Conservation (phyloP, 179 eudicot genomes). For the Silene noctiflora region DNA sequence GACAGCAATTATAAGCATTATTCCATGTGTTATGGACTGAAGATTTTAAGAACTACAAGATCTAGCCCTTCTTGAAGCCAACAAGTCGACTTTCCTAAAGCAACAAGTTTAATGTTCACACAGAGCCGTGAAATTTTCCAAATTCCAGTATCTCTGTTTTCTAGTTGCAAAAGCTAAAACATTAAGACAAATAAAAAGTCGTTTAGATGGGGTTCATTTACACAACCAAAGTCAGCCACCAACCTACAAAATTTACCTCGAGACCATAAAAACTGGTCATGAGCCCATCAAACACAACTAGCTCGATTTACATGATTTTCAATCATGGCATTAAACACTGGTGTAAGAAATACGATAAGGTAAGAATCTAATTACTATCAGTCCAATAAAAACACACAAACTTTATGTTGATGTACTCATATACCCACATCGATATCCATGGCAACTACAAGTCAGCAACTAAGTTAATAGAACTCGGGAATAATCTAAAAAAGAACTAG, state of each 20-base stretch:
- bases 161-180: background rate
- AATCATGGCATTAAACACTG: background rate
- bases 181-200: background rate
- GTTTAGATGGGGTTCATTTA: background rate
- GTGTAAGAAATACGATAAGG: background rate
- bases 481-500: background rate
- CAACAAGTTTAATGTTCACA: background rate
- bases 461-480: background rate
- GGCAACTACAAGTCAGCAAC: background rate
- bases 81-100: background rate
- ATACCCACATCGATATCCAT: no score
- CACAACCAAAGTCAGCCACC: background rate
- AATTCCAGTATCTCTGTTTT: background rate
- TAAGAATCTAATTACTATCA: background rate
- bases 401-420: background rate
- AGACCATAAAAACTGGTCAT: background rate
- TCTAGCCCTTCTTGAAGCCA: background rate
- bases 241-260: background rate
- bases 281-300: background rate
- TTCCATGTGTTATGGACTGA: background rate
- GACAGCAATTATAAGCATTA: slow-evolving; percentile 19
- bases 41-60: background rate
- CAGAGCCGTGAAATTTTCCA: background rate
- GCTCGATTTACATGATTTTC: background rate
- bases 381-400: background rate